Evolutionary conservation across 495 filamentous ascomycete species (phyloP), one percentile per base, ranked within the genome.

Genomic region (Lasiosphaeris hirsuta): DNA sequence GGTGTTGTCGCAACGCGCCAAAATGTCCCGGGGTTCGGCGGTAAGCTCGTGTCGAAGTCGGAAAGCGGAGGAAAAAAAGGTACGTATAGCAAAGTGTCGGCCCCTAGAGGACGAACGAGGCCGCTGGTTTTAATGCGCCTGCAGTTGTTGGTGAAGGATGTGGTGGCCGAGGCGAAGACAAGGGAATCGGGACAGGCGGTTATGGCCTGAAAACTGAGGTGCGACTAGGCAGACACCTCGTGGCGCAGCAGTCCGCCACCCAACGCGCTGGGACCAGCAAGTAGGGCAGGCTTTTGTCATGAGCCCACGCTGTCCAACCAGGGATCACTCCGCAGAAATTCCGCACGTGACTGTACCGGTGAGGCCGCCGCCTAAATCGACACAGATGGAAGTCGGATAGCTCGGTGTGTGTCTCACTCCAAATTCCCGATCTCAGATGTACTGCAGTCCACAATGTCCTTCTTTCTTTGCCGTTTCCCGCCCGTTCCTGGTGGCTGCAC

Each of bases 111-210:
- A 46, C 33, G 19, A 36, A 46, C 33, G 19, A 36, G 23, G 46
- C 19, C 10, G 46, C 33, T 33, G 46, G 23, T 37, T 49, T 48
- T 49, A 33, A 49, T 49, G 46, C 46, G 46, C 46, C 33, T 18
- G 46, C 18, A 19, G 46, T 36, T 34, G 4, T 49, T 49, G 23
- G 46, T 33, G 46, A 49, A 49, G 33, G 46, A 30, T 49, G n/a
- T n/a, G n/a, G n/a, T n/a, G n/a, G n/a, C n/a, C 46, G 33, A 49
- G 15, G n/a, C n/a, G n/a, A 33, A 35, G 46, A 33, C 46, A 49
- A 49, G 46, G 46, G 19, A 34, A 23, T 34, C 46, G 17, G 23
- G 23, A 4, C 10, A 33, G 36, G 19, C 23, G 23, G 23, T 30
- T 49, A 14, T 34, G 19, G 46, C 46, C 46, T 49, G 18, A 49